Percentiles rank a stretch among this genome's conserved stretches.
Evolutionary conservation across 192 early-diverging fungal genomes (phyloP).

Genomic region (Geosiphon pyriformis): DNA sequence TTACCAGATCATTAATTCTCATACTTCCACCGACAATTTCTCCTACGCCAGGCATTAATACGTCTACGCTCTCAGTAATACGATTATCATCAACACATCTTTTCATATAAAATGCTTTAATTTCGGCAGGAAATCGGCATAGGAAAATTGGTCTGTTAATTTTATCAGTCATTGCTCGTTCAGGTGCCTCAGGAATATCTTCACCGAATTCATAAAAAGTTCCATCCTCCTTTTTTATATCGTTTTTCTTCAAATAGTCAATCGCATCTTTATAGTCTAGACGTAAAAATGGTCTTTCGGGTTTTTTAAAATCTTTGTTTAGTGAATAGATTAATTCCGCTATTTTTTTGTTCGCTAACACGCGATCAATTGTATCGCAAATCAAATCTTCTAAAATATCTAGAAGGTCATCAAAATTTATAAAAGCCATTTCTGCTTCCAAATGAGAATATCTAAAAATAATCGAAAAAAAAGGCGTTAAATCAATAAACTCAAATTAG

Average conservation of each 20-base stretch:
- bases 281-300: slow-evolving; percentile 81
- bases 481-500: slow-evolving; percentile 4
- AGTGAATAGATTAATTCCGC: slow-evolving; percentile 77
- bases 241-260: slow-evolving; percentile 84
- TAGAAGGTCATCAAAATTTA: slow-evolving; percentile 87
- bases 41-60: slow-evolving; percentile 96
- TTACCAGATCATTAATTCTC: slow-evolving; percentile 84
- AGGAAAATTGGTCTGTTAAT: slow-evolving; percentile 93
- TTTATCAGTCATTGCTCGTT: slow-evolving; percentile 98
- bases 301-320: slow-evolving; percentile 84
- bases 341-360: slow-evolving; percentile 70
- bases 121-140: slow-evolving; percentile 93
- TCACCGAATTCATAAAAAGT: slow-evolving; percentile 93
- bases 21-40: slow-evolving; percentile 99
- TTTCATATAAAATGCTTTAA: slow-evolving; percentile 99
- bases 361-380: slow-evolving; percentile 70
- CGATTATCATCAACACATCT: slow-evolving; percentile 71
- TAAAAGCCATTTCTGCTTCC: slow-evolving; percentile 95
- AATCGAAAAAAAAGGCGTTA: not conserved
- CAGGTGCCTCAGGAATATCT: slow-evolving; percentile 97
- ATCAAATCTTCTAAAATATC: slow-evolving; percentile 86
- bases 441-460: slow-evolving; percentile 74
- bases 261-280: slow-evolving; percentile 98
- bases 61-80: slow-evolving; percentile 94
- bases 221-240: slow-evolving; percentile 87